Evolutionary conservation across 495 filamentous ascomycete genomes (phyloP).

Genomic region (Podospora pseudopauciseta): DNA sequence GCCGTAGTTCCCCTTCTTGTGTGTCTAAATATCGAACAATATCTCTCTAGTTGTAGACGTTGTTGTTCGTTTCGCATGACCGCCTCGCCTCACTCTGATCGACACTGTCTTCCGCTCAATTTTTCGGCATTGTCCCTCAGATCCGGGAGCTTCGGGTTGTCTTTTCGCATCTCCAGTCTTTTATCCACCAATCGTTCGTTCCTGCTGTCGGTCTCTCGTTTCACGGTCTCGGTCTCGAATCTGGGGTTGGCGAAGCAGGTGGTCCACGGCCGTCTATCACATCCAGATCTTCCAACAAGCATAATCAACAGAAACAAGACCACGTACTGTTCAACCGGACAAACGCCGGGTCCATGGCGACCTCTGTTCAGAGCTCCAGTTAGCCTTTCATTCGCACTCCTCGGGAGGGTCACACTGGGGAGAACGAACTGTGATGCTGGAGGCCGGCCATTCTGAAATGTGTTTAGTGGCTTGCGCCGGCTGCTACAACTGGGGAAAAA

Average conservation of each 20-base stretch:
- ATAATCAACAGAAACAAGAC: background rate
- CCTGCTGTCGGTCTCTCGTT: background rate
- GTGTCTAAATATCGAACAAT: too few species aligned
- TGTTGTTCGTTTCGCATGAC: too few species aligned
- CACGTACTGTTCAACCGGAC: slow-evolving; percentile 70
- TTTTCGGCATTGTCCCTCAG: background rate
- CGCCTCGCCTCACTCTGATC: too few species aligned
- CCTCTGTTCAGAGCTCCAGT: slow-evolving; percentile 35
- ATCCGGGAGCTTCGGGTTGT: too few species aligned
- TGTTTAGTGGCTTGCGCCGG: slow-evolving; percentile 4
- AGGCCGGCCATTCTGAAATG: slow-evolving; percentile 43
- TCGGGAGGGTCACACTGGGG: background rate
- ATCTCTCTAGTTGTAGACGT: too few species aligned
- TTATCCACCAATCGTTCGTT: background rate
- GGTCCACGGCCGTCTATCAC: background rate
- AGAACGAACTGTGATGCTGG: slow-evolving; percentile 41
- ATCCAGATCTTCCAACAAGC: background rate
- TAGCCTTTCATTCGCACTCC: slow-evolving; percentile 19
- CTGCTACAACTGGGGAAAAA: background rate
- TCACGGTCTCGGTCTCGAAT: background rate
- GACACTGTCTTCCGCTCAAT: background rate
- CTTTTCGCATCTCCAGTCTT: background rate
- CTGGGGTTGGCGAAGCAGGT: background rate
- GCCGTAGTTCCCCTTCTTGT: too few species aligned
- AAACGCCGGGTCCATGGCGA: slow-evolving; percentile 73